These are phyloP conservation scores for Monascus ruber DNA, from an alignment of 2,329 filamentous ascomycete genomes.

Conservation along the genomic window DNA sequence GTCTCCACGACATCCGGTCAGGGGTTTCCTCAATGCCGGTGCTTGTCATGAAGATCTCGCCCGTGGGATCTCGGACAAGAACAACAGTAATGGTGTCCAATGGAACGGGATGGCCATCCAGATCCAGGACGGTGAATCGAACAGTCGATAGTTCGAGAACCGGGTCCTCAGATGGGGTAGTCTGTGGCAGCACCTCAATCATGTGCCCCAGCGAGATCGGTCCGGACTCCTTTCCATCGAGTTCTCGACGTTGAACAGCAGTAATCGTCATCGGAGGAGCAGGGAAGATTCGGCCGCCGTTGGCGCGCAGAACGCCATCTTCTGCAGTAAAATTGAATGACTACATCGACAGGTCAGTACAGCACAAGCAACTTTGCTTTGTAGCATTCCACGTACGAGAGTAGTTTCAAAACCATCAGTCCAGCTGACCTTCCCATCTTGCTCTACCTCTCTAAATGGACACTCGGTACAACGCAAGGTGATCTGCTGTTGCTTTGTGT, in stretches of 20 bases:
- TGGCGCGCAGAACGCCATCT: constrained; percentile 23
- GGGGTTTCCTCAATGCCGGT: constrained; percentile 26
- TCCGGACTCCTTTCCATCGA: constrained; percentile 25
- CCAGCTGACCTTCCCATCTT: constrained; percentile 20
- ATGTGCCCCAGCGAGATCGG: constrained; percentile 33
- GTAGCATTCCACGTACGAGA: constrained; percentile 19
- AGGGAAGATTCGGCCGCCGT: constrained; percentile 30
- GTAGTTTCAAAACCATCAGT: constrained; percentile 23
- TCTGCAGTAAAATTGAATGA: constrained; percentile 26
- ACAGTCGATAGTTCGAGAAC: constrained; percentile 25
- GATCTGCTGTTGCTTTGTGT: constrained; percentile 17
- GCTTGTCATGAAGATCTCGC: constrained; percentile 27
- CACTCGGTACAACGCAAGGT: constrained; percentile 28
- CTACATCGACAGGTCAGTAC: constrained; percentile 9
- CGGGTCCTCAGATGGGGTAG: constrained; percentile 18
- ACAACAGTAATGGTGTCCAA: constrained; percentile 33
- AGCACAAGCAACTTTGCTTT: constrained; percentile 1
- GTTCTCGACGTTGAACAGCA: constrained; percentile 22
- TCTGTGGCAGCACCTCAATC: constrained; percentile 26
- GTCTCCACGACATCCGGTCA: constrained; percentile 29
- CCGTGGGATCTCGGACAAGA: constrained; percentile 24
- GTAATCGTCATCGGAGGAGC: constrained; percentile 19
- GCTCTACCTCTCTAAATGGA: constrained; percentile 22
- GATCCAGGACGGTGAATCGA: constrained; percentile 35
- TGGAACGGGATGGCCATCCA: constrained; percentile 31